These are phyloP conservation scores for Nepenthes alata DNA, from an alignment of 179 eudicot genomes.

Conservation along the genomic window DNA sequence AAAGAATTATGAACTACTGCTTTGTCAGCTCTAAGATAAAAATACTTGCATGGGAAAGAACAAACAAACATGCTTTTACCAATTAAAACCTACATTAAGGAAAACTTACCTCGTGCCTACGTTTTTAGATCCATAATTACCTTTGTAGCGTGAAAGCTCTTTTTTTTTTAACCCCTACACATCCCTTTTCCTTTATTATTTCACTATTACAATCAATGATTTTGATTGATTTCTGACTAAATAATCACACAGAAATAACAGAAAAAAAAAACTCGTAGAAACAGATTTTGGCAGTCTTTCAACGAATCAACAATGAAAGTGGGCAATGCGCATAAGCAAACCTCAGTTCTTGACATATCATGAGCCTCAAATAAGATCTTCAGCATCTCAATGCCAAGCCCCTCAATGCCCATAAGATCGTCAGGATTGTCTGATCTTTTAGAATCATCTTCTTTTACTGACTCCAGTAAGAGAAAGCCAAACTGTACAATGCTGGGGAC, in stretches of 20 bases:
- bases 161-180: too few species aligned
- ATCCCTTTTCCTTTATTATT: too few species aligned
- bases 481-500: slow-evolving; percentile 45
- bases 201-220: too few species aligned
- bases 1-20: too few species aligned
- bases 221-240: too few species aligned
- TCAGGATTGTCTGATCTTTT: slow-evolving; percentile 20
- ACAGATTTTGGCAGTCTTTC: background rate
- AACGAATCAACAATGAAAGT: background rate
- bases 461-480: slow-evolving; percentile 44
- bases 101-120: too few species aligned
- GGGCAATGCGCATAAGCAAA: slow-evolving; percentile 8
- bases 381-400: slow-evolving; percentile 34
- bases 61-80: too few species aligned
- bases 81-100: too few species aligned
- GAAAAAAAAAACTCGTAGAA: background rate
- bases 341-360: slow-evolving; percentile 58
- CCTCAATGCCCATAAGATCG: slow-evolving; percentile 37
- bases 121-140: too few species aligned
- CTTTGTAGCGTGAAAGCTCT: too few species aligned
- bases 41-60: too few species aligned
- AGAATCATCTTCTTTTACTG: slow-evolving; percentile 22
- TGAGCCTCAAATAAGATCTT: slow-evolving; percentile 46
- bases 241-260: background rate
- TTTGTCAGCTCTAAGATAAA: too few species aligned